Percentiles rank a stretch among this genome's conserved stretches.
phyloP scores from a whole-genome alignment of 1,284 basidiomycete species.

The Termitomyces sp. region DNA sequence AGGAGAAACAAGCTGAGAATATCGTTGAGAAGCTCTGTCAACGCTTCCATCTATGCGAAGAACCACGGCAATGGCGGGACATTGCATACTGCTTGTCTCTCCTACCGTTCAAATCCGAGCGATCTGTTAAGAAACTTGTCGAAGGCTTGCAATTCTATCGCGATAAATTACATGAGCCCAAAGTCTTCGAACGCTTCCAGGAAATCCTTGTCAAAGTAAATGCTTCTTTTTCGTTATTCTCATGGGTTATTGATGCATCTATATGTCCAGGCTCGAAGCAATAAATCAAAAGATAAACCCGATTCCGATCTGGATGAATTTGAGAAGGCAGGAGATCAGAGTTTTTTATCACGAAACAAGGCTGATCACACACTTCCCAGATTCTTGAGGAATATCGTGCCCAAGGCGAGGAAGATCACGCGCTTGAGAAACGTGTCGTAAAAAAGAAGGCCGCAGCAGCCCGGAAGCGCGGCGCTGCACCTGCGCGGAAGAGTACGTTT shows the following conservation, averaged over 20 bases:
- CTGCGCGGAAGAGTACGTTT: constrained; percentile 26
- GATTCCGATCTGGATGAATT: constrained; percentile 89
- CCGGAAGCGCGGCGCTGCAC: constrained; percentile 47
- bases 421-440: constrained; percentile 78
- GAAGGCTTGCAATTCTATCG: constrained; percentile 90
- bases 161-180: constrained; percentile 90
- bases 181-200: constrained; percentile 79
- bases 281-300: constrained; percentile 87
- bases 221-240: neutral
- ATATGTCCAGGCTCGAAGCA: constrained; percentile 58
- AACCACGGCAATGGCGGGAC: constrained; percentile 94
- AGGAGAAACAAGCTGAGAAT: constrained; percentile 95
- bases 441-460: constrained; percentile 78
- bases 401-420: constrained; percentile 90
- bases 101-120: constrained; percentile 94
- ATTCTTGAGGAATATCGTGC: constrained; percentile 79
- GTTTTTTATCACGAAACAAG: constrained; percentile 35
- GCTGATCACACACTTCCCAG: constrained; percentile 29
- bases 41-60: constrained; percentile 85
- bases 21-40: constrained; percentile 96
- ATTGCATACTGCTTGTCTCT: constrained; percentile 95
- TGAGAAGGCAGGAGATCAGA: constrained; percentile 52
- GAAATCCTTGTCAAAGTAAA: constrained; percentile 72
- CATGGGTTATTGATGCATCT: neutral
- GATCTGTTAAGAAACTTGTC: constrained; percentile 93